Evolutionary conservation across 2,329 filamentous ascomycete genomes (phyloP), one percentile per base, ranked within the genome.

Genomic region (Chaetomium strumarium): DNA sequence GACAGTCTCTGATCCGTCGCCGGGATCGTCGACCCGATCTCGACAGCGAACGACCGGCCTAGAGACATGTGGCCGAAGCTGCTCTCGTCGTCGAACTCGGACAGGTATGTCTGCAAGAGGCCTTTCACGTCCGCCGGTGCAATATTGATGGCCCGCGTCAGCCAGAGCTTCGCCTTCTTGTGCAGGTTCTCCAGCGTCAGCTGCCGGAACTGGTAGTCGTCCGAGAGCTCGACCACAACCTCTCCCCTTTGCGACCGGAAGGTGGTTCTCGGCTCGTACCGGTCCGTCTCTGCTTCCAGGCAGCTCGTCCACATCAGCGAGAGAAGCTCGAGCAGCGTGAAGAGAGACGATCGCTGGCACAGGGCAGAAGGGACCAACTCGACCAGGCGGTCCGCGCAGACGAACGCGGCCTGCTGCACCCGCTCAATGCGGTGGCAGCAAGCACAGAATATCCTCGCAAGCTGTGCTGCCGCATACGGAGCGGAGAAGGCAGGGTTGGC

Each of bases 281-380:
- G 84, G 62, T 99, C 92, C 0, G 91, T 91, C 67, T 99, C 93
- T 12, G 87, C 87, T 67, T 99, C 92, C 14, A 99, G 75, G 66
- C 93, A 99, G 64, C 90, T 92, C 44, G 83, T 83, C 92, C 92
- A 99, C 85, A 99, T 90, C 29, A 99, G 79, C 3, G 90, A 92
- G 16, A 99, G 74, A 4, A 99, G 79, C 67, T 99, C 95, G 10
- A 99, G 76, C 14, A 99, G 76, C 2, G 92, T 90, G 70, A 97
- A 99, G 0, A 99, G 75, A 1, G 95, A 95, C 7, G 86, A 84
- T 60, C 88, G 87, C 64, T 96, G 88, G 64, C 92, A 97, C 14
- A 99, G 76, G 2, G 89, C 86, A 3, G 93, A 96, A 1, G 93
- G 93, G 6, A 95, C 85, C 57, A 89, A 83, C 12, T 75, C 78